Base-by-base conservation (phyloP, 441 rosid genomes). In the Syzygium malaccense region DNA sequence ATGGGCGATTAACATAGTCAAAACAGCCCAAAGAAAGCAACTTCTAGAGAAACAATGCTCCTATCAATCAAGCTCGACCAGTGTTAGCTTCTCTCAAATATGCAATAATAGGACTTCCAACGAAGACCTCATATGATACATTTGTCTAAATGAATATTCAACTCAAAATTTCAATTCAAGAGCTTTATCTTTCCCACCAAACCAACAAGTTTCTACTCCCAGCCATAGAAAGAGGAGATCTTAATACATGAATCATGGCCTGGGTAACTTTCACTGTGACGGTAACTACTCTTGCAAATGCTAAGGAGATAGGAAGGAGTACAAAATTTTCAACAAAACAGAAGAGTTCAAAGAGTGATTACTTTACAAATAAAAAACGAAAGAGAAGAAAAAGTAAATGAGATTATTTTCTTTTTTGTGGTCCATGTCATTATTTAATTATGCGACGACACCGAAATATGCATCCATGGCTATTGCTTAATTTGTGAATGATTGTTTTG, bases 321-420 rank as follows among this genome's bases (percentile, higher is more conserved):
- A 25, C n/a, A 75, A 75, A 71, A 60, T 60, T 41, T 41, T 75
- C 83, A 37, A 75, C 51, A 41, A 41, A 71, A 41, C n/a, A 41
- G 10, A 41, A 75, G n/a, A 25, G 4, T 28, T 11, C 28, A 37
- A 37, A 37, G 41, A 45, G 28, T 37, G n/a, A 75, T 68, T 68
- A 55, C 60, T 25, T 58, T 25, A 25, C 51, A 75, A 6, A 75
- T 71, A 12, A 41, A 75, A 12, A 37, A 23, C 4, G 8, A 37
- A 45, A 3, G 26, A 75, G 83, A 37, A 75, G n/a, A 75, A 41
- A 49, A 75, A 23, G 28, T 9, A 18, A 0, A 0, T 9, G 5
- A 71, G 51, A 33, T 8, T 32, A 18, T 66, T 33, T 19, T 20
- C 37, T 1, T 68, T 8, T 19, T 2, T 23, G 4, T 41, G 41